Evolutionary conservation across 192 early-diverging fungal species (phyloP).

Genomic region (Radiomyces spectabilis): DNA sequence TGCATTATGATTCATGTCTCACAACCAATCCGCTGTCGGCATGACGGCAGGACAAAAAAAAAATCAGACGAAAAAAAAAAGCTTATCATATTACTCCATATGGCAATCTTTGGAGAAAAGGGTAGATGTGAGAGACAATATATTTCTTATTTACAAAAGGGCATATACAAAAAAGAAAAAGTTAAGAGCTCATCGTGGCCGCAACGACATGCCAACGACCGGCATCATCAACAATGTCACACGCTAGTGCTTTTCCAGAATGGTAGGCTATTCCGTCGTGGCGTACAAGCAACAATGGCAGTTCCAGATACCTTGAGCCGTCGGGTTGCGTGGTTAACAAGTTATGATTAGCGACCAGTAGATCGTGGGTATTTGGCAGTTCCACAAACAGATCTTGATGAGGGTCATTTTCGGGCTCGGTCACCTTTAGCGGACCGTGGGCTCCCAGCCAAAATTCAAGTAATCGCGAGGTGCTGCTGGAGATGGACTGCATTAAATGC

Average conservation of each 20-base stretch:
- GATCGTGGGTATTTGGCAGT: constrained; percentile 24
- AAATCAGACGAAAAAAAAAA: no score
- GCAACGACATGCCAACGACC: constrained; percentile 8
- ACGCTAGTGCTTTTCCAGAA: constrained; percentile 17
- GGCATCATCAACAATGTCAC: constrained; percentile 6
- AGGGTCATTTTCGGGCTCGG: constrained; percentile 6
- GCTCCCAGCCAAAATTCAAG: constrained; percentile 43
- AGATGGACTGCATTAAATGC: constrained; percentile 28
- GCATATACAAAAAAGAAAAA: no score
- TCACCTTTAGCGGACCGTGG: constrained; percentile 28
- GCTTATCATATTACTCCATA: no score
- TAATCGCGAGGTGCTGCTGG: constrained; percentile 11
- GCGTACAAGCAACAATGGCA: constrained; percentile 21
- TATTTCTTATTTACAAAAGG: no score
- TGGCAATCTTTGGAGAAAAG: no score
- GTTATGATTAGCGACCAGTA: constrained; percentile 28
- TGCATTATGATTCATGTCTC: no score
- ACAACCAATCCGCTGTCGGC: no score
- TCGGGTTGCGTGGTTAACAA: constrained; percentile 8
- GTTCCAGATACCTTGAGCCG: constrained; percentile 13
- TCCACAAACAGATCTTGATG: constrained; percentile 9
- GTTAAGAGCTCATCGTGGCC: no score
- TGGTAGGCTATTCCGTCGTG: constrained; percentile 24
- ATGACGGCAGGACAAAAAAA: no score
- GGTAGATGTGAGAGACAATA: no score